phyloP scores from a whole-genome alignment of 129 eudicot species.

The Flaveria ramosissima region DNA sequence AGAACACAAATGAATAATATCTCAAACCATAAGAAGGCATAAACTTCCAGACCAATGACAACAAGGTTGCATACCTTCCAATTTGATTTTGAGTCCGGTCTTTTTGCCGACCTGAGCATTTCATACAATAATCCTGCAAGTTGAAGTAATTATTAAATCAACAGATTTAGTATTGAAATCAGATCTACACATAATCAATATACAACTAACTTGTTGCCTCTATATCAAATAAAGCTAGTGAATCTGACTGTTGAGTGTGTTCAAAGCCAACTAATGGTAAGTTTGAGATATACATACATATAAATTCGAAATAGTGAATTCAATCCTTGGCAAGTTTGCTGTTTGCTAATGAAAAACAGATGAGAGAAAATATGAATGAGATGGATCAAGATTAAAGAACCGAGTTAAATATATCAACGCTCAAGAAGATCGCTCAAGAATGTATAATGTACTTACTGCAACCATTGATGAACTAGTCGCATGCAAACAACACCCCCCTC shows the following conservation, averaged over 20 bases:
- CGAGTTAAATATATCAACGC: neutral
- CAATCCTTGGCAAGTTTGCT: neutral
- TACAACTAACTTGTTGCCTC: slow-evolving; percentile 8
- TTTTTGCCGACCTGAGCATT: slow-evolving; percentile 86
- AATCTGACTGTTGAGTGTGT: slow-evolving; percentile 1
- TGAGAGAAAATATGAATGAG: too few relatives aligned
- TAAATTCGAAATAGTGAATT: neutral
- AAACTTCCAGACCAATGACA: neutral
- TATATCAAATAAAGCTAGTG: slow-evolving; percentile 8
- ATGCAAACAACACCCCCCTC: neutral
- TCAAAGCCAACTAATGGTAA: slow-evolving; percentile 19
- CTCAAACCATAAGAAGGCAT: neutral
- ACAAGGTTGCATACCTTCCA: slow-evolving; percentile 76
- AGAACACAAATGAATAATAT: neutral
- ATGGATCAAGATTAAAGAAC: neutral
- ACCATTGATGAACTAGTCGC: neutral
- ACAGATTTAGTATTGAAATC: neutral
- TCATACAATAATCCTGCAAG: slow-evolving; percentile 75
- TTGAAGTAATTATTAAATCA: slow-evolving; percentile 5
- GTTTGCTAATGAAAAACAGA: neutral
- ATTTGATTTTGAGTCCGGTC: slow-evolving; percentile 66
- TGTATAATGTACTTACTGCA: neutral
- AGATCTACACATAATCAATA: slow-evolving; percentile 10
- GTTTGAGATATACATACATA: neutral
- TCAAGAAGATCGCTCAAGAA: neutral